Percentiles rank a stretch among this genome's conserved stretches.
phyloP scores from a whole-genome alignment of 2,329 filamentous ascomycete species.

The Scopulariopsis brevicaulis region DNA sequence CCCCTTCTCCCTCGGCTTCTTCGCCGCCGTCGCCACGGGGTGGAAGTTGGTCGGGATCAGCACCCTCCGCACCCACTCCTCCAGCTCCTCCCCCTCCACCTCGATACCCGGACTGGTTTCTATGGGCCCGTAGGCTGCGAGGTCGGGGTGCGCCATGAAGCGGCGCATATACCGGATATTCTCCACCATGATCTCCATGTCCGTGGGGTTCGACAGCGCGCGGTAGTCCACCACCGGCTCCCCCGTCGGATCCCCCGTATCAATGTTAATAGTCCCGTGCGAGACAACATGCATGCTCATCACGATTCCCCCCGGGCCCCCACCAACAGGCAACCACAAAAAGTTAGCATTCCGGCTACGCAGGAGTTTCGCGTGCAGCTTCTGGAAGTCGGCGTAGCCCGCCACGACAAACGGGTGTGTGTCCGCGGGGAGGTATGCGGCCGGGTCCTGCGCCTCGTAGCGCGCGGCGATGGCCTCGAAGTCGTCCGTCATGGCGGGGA shows the following conservation, averaged over 20 bases:
- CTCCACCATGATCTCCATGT: slow-evolving; percentile 14
- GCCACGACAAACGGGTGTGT: slow-evolving; percentile 10
- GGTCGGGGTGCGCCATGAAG: slow-evolving; percentile 1
- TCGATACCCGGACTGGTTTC: slow-evolving; percentile 6
- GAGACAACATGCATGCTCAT: slow-evolving; percentile 10
- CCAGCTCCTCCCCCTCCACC: slow-evolving; percentile 7
- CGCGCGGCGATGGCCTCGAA: slow-evolving; percentile 10
- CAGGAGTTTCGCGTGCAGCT: slow-evolving; percentile 10
- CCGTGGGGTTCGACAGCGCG: slow-evolving; percentile 14
- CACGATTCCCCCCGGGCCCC: slow-evolving; percentile 4
- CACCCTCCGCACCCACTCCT: slow-evolving; percentile 5
- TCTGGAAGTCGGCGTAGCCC: slow-evolving; percentile 12
- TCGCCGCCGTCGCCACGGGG: slow-evolving; percentile 7
- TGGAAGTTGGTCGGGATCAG: slow-evolving; percentile 9
- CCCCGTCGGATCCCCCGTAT: slow-evolving; percentile 15
- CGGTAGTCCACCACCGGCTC: slow-evolving; percentile 17
- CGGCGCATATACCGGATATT: slow-evolving; percentile 14
- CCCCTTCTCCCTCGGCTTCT: slow-evolving; percentile 9
- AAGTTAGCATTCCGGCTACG: slow-evolving; percentile 10
- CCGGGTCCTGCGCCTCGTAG: slow-evolving; percentile 13
- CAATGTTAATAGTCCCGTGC: slow-evolving; percentile 19
- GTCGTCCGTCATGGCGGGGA: slow-evolving; percentile 10
- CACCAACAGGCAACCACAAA: slow-evolving; percentile 7
- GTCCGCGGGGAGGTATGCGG: slow-evolving; percentile 8
- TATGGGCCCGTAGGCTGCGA: slow-evolving; percentile 1